Conservation (phyloP, 2,329 filamentous ascomycete genomes). For the Penicillium sp. region DNA sequence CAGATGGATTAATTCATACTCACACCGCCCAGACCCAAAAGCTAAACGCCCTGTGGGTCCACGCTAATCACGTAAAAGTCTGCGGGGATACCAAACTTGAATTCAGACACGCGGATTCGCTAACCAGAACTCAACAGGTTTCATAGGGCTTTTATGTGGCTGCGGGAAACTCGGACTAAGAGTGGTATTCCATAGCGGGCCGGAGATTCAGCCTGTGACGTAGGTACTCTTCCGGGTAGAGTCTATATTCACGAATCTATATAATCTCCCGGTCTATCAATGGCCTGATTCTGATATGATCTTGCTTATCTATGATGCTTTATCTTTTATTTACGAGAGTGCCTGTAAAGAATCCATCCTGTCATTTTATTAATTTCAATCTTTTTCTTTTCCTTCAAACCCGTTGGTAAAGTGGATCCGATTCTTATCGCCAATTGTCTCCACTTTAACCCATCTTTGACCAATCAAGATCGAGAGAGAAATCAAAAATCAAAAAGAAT, state of each 20-base stretch:
- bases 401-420: neutral
- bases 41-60: neutral
- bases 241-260: no score
- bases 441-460: neutral
- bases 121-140: neutral
- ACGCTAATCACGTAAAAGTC: neutral
- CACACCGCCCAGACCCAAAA: slow-evolving; percentile 1
- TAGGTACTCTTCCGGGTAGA: neutral
- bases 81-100: neutral
- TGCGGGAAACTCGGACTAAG: neutral
- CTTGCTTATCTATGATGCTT: no score
- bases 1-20: neutral
- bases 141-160: neutral
- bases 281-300: no score
- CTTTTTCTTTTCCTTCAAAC: neutral
- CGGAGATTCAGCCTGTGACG: neutral
- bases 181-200: neutral
- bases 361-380: no score
- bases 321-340: no score
- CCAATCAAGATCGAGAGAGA: neutral
- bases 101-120: neutral
- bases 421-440: neutral
- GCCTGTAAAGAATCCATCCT: no score
- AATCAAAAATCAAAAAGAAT: neutral
- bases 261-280: no score